Percentiles rank a stretch among this genome's conserved stretches.
Evolutionary conservation across 495 filamentous ascomycete genomes (phyloP).

Genomic region (Talaromyces thailandensis): DNA sequence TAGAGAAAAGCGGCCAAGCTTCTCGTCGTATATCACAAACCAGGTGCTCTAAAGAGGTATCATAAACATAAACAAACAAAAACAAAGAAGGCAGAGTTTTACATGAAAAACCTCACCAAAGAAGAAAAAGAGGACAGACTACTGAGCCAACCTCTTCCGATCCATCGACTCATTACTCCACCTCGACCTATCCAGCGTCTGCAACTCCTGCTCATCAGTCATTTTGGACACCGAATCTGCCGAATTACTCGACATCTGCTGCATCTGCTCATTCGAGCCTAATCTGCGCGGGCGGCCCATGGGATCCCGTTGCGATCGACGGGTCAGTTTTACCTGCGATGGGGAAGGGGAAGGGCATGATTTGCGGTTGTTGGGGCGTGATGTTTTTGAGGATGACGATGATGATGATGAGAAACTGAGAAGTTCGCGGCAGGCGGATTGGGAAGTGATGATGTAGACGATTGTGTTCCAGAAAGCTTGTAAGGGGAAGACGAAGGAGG

Average conservation of each 20-base stretch:
- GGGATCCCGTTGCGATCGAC: background rate
- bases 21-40: background rate
- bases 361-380: background rate
- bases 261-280: background rate
- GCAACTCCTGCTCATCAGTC: background rate
- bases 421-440: background rate
- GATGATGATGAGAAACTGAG: background rate
- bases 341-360: background rate
- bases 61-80: background rate
- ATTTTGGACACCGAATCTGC: background rate
- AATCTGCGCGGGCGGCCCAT: background rate
- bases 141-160: background rate
- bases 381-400: too few species aligned
- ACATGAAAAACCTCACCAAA: background rate
- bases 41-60: background rate
- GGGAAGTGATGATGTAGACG: conserved; percentile 54
- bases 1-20: too few species aligned
- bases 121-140: background rate
- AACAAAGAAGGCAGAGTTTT: background rate
- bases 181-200: background rate
- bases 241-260: background rate
- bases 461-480: conserved; percentile 72
- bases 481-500: conserved; percentile 59
- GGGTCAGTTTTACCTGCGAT: background rate
- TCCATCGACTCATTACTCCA: background rate